Evolutionary conservation across 2,329 filamentous ascomycete genomes (phyloP).

Genomic region (Scedosporium minutisporum): DNA sequence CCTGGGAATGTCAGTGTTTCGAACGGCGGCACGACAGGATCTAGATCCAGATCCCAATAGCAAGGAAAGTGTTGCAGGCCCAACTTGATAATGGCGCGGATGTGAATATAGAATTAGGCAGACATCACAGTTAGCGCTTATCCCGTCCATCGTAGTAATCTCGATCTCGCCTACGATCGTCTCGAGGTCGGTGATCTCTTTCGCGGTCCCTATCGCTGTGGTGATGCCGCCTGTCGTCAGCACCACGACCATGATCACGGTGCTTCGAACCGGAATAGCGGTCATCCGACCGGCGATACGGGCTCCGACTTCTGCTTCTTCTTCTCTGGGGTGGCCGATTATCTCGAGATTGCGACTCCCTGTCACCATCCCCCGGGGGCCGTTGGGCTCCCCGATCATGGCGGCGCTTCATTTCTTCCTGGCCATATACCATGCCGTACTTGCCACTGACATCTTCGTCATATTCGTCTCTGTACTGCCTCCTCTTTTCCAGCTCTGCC

Average conservation of each 20-base stretch:
- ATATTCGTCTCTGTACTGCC: constrained; percentile 72
- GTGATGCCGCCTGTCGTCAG: constrained; percentile 17
- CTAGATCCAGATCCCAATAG: neutral
- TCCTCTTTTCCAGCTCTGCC: constrained; percentile 75
- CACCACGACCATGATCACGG: constrained; percentile 5
- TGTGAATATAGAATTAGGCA: neutral
- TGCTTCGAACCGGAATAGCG: neutral
- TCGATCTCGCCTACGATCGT: constrained; percentile 11
- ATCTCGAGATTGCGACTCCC: constrained; percentile 12
- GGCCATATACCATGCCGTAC: constrained; percentile 77
- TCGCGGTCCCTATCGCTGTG: constrained; percentile 19
- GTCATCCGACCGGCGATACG: constrained; percentile 9
- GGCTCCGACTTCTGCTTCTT: constrained; percentile 17
- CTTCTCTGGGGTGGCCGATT: neutral
- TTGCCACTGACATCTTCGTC: constrained; percentile 19
- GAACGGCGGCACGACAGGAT: too few species aligned
- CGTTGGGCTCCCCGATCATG: constrained; percentile 28
- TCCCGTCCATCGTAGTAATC: constrained; percentile 10
- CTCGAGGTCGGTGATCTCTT: constrained; percentile 22
- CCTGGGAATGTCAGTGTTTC: too few species aligned
- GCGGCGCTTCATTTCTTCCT: constrained; percentile 52
- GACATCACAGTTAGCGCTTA: neutral
- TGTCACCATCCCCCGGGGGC: constrained; percentile 15
- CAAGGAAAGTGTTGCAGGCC: too few species aligned
- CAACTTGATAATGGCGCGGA: neutral